Conservation (phyloP, 805 yeast species). For the Vanderwaltozyma yarrowii region DNA sequence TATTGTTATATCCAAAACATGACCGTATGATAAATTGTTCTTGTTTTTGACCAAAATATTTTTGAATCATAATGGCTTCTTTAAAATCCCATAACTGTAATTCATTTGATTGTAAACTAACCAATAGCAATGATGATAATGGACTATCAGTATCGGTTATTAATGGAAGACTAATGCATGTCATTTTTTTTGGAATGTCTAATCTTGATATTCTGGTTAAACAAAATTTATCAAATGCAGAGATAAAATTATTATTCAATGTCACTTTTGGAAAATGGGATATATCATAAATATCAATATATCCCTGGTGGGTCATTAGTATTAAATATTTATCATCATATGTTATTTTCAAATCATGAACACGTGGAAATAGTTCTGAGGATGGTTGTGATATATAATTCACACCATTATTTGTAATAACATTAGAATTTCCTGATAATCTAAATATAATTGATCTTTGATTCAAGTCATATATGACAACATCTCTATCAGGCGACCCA, state of each 20-base stretch:
- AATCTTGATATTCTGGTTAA: slow-evolving; percentile 35
- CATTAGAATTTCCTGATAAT: slow-evolving; percentile 19
- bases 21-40: slow-evolving; percentile 62
- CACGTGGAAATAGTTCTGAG: slow-evolving; percentile 33
- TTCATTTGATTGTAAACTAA: slow-evolving; percentile 66
- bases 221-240: slow-evolving; percentile 10
- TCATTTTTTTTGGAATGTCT: slow-evolving; percentile 46
- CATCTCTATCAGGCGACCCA: slow-evolving; percentile 68
- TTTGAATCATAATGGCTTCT: slow-evolving; percentile 46
- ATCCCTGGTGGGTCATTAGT: slow-evolving; percentile 54
- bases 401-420: slow-evolving; percentile 3
- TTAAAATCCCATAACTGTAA: slow-evolving; percentile 72
- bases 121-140: slow-evolving; percentile 33
- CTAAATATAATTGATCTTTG: slow-evolving; percentile 16
- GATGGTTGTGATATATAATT: slow-evolving; percentile 5
- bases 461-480: slow-evolving; percentile 36
- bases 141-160: slow-evolving; percentile 1
- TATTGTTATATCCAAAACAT: slow-evolving; percentile 63
- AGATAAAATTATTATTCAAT: background rate
- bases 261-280: slow-evolving; percentile 14
- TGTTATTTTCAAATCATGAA: slow-evolving; percentile 60
- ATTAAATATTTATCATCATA: slow-evolving; percentile 52
- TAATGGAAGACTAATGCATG: slow-evolving; percentile 50
- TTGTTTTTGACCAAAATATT: slow-evolving; percentile 65
- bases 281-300: slow-evolving; percentile 50